A percentile compares a stretch with the other conserved stretches of the same genome.
Evolutionary conservation across 2,329 filamentous ascomycete genomes (phyloP).

Genomic region (Xylaria multiplex): DNA sequence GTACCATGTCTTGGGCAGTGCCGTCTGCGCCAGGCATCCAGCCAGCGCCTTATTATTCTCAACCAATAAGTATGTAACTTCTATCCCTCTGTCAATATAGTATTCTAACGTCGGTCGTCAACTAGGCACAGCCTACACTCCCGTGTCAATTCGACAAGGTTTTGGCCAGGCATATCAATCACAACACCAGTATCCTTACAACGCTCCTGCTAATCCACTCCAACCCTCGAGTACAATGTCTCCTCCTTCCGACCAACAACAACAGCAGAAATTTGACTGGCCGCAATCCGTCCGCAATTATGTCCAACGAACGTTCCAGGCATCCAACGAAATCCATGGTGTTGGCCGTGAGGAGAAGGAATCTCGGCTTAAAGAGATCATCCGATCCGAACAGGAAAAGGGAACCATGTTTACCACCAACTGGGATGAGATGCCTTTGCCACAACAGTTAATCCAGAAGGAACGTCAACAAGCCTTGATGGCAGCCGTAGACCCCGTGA

Average conservation of each 20-base stretch:
- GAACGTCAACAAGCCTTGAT: slow-evolving; percentile 68
- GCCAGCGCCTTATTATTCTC: slow-evolving; percentile 44
- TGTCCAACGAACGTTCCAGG: slow-evolving; percentile 87
- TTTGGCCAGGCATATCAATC: slow-evolving; percentile 49
- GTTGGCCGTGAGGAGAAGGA: slow-evolving; percentile 79
- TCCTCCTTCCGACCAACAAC: slow-evolving; percentile 52
- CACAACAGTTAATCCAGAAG: slow-evolving; percentile 81
- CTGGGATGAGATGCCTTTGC: slow-evolving; percentile 85
- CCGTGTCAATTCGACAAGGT: slow-evolving; percentile 56
- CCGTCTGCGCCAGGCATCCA: slow-evolving; percentile 46
- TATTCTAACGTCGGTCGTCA: slow-evolving; percentile 45
- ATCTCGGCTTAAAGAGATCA: slow-evolving; percentile 83
- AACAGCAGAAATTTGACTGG: slow-evolving; percentile 76
- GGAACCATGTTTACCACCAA: slow-evolving; percentile 77
- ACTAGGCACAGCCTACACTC: slow-evolving; percentile 55
- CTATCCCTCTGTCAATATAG: slow-evolving; percentile 7
- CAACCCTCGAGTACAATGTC: slow-evolving; percentile 45
- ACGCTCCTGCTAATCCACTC: slow-evolving; percentile 49
- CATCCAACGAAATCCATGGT: slow-evolving; percentile 72
- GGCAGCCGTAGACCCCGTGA: slow-evolving; percentile 41
- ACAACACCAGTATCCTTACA: slow-evolving; percentile 48
- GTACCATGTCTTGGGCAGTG: slow-evolving; percentile 47
- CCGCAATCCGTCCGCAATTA: slow-evolving; percentile 84
- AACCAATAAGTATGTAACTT: slow-evolving; percentile 40
- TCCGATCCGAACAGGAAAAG: slow-evolving; percentile 81